phyloP scores from a whole-genome alignment of 2,329 filamentous ascomycete species.

The Dryadomyces quercivorus region DNA sequence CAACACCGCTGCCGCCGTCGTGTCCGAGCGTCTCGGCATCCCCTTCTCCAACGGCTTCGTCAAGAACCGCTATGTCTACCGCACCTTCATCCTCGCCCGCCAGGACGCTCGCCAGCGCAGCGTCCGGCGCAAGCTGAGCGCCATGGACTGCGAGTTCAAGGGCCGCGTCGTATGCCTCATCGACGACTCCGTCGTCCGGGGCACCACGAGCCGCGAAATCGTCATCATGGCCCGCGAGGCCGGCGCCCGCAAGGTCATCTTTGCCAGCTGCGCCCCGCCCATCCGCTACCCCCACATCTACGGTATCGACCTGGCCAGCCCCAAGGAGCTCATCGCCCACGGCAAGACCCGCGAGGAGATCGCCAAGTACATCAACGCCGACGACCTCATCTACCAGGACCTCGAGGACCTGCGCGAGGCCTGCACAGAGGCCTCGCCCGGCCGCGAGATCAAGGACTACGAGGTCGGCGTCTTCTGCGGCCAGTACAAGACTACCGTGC shows the following conservation, averaged over 20 bases:
- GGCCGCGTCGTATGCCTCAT: constrained; percentile 71
- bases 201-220: constrained; percentile 56
- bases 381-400: constrained; percentile 42
- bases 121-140: constrained; percentile 78
- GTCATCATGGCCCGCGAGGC: constrained; percentile 14
- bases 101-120: constrained; percentile 73
- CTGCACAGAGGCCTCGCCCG: constrained; percentile 58
- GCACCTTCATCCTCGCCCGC: constrained; percentile 66
- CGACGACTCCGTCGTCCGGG: constrained; percentile 51
- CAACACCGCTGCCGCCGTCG: constrained; percentile 65
- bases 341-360: constrained; percentile 26
- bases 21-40: constrained; percentile 63
- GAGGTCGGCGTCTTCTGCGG: constrained; percentile 90
- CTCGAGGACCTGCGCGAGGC: constrained; percentile 66
- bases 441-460: constrained; percentile 48
- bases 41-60: constrained; percentile 74
- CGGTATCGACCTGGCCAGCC: constrained; percentile 31
- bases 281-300: constrained; percentile 74
- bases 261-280: constrained; percentile 70
- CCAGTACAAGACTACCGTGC: constrained; percentile 70
- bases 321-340: constrained; percentile 9
- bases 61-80: constrained; percentile 82
- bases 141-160: constrained; percentile 75
- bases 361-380: constrained; percentile 27
- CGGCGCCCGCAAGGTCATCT: constrained; percentile 44